Evolutionary conservation across 208 protist species (phyloP).

Genomic region (Acanthamoeba castellanii): DNA sequence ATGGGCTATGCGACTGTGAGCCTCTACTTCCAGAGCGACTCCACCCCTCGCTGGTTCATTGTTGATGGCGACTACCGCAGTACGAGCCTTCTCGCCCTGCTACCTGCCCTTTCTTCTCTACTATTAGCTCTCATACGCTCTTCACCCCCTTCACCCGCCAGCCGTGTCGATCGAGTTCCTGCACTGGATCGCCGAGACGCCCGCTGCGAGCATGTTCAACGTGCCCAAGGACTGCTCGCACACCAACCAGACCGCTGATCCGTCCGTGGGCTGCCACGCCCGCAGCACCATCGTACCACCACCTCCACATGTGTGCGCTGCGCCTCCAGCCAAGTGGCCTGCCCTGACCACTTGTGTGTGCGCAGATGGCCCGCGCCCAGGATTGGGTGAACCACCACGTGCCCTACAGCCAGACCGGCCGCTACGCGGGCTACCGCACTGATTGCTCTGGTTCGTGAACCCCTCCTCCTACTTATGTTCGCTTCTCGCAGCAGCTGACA

Average conservation of each 20-base stretch:
- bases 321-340: neutral
- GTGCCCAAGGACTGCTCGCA: neutral
- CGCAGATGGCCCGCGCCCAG: neutral
- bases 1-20: neutral
- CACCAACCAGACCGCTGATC: neutral
- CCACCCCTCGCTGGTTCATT: neutral
- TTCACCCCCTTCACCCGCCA: neutral
- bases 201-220: neutral
- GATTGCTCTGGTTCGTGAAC: neutral
- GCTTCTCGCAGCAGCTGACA: too few species aligned
- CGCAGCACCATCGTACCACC: conserved; percentile 3
- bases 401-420: conserved; percentile 12
- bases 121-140: neutral
- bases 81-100: neutral
- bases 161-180: neutral
- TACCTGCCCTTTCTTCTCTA: neutral
- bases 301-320: neutral
- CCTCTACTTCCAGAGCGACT: neutral
- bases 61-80: neutral
- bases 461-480: too few species aligned
- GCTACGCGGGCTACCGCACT: conserved; percentile 11
- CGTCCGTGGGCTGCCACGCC: neutral
- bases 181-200: neutral
- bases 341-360: neutral
- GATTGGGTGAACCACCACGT: conserved; percentile 10